phyloP scores from a whole-genome alignment of 1,284 basidiomycete species.

The Naganishia cerealis region DNA sequence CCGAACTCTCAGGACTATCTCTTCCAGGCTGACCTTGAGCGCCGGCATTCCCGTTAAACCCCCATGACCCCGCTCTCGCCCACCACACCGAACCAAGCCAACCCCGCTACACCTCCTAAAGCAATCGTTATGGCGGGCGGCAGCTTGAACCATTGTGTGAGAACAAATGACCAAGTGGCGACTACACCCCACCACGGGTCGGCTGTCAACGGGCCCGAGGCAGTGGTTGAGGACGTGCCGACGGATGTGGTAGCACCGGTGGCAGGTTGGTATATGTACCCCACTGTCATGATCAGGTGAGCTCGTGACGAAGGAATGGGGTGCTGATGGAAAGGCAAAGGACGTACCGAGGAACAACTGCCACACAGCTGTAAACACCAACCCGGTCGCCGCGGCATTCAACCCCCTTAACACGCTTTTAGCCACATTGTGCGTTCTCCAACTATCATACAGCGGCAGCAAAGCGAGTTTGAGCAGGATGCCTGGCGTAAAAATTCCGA shows the following conservation, averaged over 20 bases:
- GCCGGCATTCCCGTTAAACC: too few species aligned
- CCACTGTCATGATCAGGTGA: constrained; percentile 34
- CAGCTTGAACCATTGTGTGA: constrained; percentile 48
- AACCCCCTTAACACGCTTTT: constrained; percentile 59
- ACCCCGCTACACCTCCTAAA: constrained; percentile 51
- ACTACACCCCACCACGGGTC: constrained; percentile 58
- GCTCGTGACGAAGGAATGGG: not conserved
- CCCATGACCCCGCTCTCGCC: not conserved
- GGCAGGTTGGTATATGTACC: constrained; percentile 49
- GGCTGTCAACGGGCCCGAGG: constrained; percentile 48
- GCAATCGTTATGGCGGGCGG: constrained; percentile 53
- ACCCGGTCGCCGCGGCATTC: constrained; percentile 61
- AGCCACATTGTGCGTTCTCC: constrained; percentile 55
- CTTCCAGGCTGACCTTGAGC: too few species aligned
- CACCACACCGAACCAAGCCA: constrained; percentile 55
- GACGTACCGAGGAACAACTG: constrained; percentile 53
- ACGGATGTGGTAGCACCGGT: constrained; percentile 31
- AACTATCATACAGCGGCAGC: constrained; percentile 58
- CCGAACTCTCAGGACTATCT: too few species aligned
- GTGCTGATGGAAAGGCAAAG: not conserved
- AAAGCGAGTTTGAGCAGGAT: constrained; percentile 60
- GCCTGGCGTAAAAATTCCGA: constrained; percentile 60
- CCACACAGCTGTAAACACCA: constrained; percentile 62
- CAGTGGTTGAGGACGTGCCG: not conserved
- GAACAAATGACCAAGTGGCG: constrained; percentile 47